Base-by-base conservation (phyloP, 768 basidiomycete genomes). In the Amanita muscaria region DNA sequence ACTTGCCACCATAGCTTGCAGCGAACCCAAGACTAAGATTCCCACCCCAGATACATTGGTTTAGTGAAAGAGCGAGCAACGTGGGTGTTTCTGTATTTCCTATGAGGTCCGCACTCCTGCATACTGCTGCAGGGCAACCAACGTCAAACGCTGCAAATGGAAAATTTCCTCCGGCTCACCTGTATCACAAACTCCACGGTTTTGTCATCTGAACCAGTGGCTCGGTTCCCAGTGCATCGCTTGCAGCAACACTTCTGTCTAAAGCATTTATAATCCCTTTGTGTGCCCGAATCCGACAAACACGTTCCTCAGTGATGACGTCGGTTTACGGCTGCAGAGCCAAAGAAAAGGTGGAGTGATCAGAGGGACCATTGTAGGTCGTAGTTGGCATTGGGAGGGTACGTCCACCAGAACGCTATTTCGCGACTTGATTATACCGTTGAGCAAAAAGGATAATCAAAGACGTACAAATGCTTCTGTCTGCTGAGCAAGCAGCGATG, bases 61-160 rank as follows among this genome's bases (percentile, higher is more conserved):
- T 83, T 0, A 96, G 94, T 2, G 93, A 97, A 45, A 98, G 74
- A 0, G 88, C 66, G n/a, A 99, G 74, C 3, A 92, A 93, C 2
- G 90, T 88, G 2, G 94, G 90, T 1, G 93, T 97, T 58, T 98
- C 96, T 9, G 76, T 78, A 61, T 97, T 93, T 10, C 90, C 93
- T 19, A 71, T 64, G 4, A 98, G 77, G 10, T 99, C 96, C 15
- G 79, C 79, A 59, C 86, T 85, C 92, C 88, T 97, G 53, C 83
- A 84, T 0, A 93, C 93, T 1, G 84, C 73, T 23, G 91, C 87
- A 0, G 96, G 93, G 57, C 87, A 91, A 3, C 88, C 88, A 14
- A 90, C 51, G 43, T 90, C 84, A 51, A 92, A 86, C 37, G 82
- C 80, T 8, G 83, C 81, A 12, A 96, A 79, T 14, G 85, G 70